Percentiles rank a stretch among this genome's conserved stretches.
Conservation (phyloP, 2,329 filamentous ascomycete species). For the Calycina herbarum region DNA sequence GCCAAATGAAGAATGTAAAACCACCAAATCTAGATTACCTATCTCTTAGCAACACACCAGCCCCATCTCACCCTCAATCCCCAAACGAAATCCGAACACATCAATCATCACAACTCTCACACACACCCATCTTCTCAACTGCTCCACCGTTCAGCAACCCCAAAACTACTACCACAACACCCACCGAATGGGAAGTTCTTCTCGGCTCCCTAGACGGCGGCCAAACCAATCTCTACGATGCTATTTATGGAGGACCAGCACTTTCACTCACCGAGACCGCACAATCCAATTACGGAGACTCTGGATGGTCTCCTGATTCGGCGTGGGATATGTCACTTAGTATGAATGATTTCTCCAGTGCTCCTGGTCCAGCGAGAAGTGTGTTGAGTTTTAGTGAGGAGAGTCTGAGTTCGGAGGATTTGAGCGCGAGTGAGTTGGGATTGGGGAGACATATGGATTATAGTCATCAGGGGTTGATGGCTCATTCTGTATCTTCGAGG, state of each 20-base stretch:
- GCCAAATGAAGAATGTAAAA: constrained; percentile 24
- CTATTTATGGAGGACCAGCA: constrained; percentile 70
- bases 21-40: constrained; percentile 61
- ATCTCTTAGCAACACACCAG: constrained; percentile 48
- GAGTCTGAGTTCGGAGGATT: constrained; percentile 53
- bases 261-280: constrained; percentile 26
- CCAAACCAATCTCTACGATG: constrained; percentile 79
- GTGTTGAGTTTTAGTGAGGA: constrained; percentile 61
- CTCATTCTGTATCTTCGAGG: constrained; percentile 13
- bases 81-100: constrained; percentile 36
- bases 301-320: constrained; percentile 54
- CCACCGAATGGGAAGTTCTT: constrained; percentile 79
- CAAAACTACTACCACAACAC: constrained; percentile 49
- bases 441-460: constrained; percentile 25
- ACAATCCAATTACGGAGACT: constrained; percentile 35
- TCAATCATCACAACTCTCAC: constrained; percentile 43
- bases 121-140: constrained; percentile 37
- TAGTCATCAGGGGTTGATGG: constrained; percentile 22
- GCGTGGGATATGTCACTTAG: constrained; percentile 46
- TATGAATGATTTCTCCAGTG: constrained; percentile 39
- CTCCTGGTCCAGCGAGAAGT: constrained; percentile 47
- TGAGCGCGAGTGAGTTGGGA: constrained; percentile 32
- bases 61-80: constrained; percentile 51
- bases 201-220: constrained; percentile 78
- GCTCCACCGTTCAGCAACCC: constrained; percentile 32